Base-by-base conservation (phyloP, 805 yeast genomes). In the Priceomyces castillae region DNA sequence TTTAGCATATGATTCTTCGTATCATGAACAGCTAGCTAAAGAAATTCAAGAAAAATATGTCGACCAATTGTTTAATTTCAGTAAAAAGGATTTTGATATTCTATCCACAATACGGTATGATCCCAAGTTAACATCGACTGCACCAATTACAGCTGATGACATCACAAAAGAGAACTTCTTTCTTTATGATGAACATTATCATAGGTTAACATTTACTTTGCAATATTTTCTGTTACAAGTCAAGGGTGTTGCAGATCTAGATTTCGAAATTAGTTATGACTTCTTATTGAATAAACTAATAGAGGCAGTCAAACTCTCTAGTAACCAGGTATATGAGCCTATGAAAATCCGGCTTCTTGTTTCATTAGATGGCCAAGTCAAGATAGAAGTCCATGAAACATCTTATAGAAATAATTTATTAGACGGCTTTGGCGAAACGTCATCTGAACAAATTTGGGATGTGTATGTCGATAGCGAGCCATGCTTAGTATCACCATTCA, bases 61-160 rank as follows among this genome's bases (percentile, higher is more conserved):
- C n/a, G 19, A 43, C 10, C 37, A 37, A 10, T 17, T 39, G 19
- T 49, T 43, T 30, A 33, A 31, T 34, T 47, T 44, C 12, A 53
- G 33, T 56, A 49, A 58, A 12, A 44, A 44, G 9, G 69, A 69
- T 4, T 82, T 86, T 54, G 77, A 81, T 49, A 59, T 88, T 12
- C 63, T 88, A 22, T 77, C 90, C 31, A 82, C 95, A 2, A 73
- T 89, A 30, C 69, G 96, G 39, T 89, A 84, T 56, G 95, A 87
- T 51, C 92, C 95, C 1, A 51, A 58, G 7, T 59, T 85, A 11
- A 51, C 67, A 2, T 26, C 41, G 37, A 59, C 34, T 4, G 51
- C 57, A 16, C 71, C 73, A 4, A 15, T 39, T 16, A 56, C 64
- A n/a, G 46, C 47, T 7, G 58, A 55, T 2, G 52, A 60, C 2